Percentiles rank a stretch among this genome's conserved stretches.
These are phyloP conservation scores for Catunica adiposa DNA, from an alignment of 2,329 filamentous ascomycete genomes.

Conservation along the genomic window DNA sequence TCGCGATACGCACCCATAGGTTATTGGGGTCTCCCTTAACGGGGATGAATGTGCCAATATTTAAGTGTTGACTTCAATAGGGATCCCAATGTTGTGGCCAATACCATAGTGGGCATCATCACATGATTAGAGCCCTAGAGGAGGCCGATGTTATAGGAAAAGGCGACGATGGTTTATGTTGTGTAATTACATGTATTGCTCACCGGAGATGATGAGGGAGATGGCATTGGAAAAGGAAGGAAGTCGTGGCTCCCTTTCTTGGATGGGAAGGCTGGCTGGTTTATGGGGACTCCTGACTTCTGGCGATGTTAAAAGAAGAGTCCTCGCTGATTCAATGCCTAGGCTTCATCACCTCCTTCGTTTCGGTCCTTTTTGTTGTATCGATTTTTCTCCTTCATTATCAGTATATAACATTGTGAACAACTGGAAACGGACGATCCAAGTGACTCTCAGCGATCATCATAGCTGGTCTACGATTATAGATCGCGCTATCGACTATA, in stretches of 20 bases:
- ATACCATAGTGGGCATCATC: neutral
- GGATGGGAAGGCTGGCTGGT: neutral
- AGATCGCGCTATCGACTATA: neutral
- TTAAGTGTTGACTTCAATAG: neutral
- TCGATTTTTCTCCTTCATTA: neutral
- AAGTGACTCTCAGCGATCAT: neutral
- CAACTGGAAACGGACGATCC: neutral
- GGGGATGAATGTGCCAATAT: slow-evolving; percentile 3
- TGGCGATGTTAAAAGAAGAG: neutral
- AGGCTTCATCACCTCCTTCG: neutral
- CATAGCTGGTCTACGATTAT: neutral
- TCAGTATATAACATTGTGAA: neutral
- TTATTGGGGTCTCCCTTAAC: neutral
- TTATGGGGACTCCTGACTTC: neutral
- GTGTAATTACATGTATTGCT: neutral
- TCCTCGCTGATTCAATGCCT: neutral
- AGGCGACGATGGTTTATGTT: neutral
- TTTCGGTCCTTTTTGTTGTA: neutral
- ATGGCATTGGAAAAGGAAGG: neutral
- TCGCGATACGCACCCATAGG: no score
- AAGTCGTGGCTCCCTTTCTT: neutral
- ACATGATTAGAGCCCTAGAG: neutral
- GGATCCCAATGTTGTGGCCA: neutral
- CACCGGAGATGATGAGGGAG: neutral
- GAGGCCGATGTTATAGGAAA: neutral